Evolutionary conservation across 1,139 yeast genomes (phyloP), one percentile per base, ranked within the genome.

Genomic region (Taphrina wiesneri): DNA sequence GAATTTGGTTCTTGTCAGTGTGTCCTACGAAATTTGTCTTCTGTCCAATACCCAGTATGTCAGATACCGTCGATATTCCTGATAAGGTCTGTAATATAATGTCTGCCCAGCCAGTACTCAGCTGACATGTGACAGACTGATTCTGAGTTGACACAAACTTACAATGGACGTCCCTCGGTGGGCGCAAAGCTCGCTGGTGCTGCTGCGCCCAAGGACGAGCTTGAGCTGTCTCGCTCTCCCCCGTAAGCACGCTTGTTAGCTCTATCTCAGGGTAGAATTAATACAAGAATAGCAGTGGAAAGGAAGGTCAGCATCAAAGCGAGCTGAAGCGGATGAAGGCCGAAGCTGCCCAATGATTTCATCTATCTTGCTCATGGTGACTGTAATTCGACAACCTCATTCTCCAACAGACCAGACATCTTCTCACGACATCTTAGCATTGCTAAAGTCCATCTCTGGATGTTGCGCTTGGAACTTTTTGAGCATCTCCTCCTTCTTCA

Each of bases 401-500:
- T 19, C n/a, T 39, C 13, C 43, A 19, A 39, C 17, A n/a, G 7
- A 23, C 26, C 11, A 28, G 41, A 30, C 15, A 9, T 13, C 60
- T 11, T 23, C 13, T 59, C 62, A 59, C 15, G 57, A 52, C 41
- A 62, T 63, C 52, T 57, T 56, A 13, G 56, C 67, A 23, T 56
- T 62, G 36, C 76, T 74, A 68, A 78, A 78, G 68, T 78, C 81
- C 70, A 78, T 71, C 67, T 79, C 82, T 2, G 83, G 83, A 64
- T 80, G 82, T 73, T 76, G 78, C 34, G 70, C 62, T 69, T 79
- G 77, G 73, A 80, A 80, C 67, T 75, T 75, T 47, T 77, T 77
- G 56, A 80, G 70, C 43, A 75, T 71, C 54, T 74, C 71, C 66
- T 74, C 74, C 68, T 77, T 77, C 64, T 74, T 72, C 64, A 73